Conservation (phyloP, 345 rosid species). For the Hibiscus tridactylites region DNA sequence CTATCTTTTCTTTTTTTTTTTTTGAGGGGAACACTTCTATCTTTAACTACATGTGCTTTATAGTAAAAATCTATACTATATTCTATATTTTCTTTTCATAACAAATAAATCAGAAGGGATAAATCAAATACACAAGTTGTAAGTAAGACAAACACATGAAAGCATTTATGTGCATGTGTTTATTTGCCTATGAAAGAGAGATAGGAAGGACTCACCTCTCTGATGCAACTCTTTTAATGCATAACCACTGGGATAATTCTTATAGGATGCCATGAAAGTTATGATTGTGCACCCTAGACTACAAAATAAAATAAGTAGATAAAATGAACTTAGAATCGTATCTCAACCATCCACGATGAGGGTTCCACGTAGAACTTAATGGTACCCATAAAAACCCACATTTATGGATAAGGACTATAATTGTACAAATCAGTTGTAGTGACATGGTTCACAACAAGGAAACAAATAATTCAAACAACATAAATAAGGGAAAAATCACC, state of each 20-base stretch:
- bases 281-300: slow-evolving; percentile 81
- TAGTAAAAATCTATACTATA: background rate
- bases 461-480: background rate
- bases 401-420: background rate
- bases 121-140: background rate
- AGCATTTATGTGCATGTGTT: background rate
- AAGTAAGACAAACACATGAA: background rate
- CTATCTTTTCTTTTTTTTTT: background rate
- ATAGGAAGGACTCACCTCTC: slow-evolving; percentile 47
- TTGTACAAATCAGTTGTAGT: background rate
- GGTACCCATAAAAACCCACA: background rate
- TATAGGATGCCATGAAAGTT: slow-evolving; percentile 75
- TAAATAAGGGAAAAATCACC: slow-evolving; percentile 8
- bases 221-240: slow-evolving; percentile 75
- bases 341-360: background rate
- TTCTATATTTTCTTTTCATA: background rate
- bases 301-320: slow-evolving; percentile 28
- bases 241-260: slow-evolving; percentile 86
- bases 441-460: background rate
- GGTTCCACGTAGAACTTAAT: background rate
- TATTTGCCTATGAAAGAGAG: background rate
- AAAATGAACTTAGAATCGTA: background rate
- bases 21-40: background rate
- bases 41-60: background rate
- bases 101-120: background rate